phyloP scores from a whole-genome alignment of 78 protist genomes.

The Capsaspora owczarzaki region DNA sequence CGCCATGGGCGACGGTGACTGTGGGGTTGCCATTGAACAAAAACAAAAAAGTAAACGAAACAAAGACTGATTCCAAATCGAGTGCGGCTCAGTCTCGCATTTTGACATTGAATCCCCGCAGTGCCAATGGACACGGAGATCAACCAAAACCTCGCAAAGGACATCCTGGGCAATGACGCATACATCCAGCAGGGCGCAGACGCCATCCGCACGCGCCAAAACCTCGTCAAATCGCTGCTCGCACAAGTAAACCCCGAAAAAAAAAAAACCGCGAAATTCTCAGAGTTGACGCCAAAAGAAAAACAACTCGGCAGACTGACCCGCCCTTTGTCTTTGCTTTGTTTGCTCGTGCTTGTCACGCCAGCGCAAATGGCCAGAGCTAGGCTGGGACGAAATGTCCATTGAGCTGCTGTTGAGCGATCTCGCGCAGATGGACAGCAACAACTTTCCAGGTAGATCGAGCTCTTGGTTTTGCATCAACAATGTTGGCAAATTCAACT shows the following conservation, averaged over 20 bases:
- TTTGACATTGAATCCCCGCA: too few relatives aligned
- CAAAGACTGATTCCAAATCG: too few relatives aligned
- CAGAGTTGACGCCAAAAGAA: too few relatives aligned
- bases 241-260: slow-evolving; percentile 21
- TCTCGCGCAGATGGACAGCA: slow-evolving; percentile 79
- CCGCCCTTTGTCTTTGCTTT: background rate
- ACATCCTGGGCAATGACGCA: too few relatives aligned
- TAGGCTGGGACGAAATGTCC: slow-evolving; percentile 67
- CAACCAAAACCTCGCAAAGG: too few relatives aligned
- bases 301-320: too few relatives aligned
- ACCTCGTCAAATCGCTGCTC: slow-evolving; percentile 18
- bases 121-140: too few relatives aligned
- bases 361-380: slow-evolving; percentile 72
- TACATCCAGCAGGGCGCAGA: slow-evolving; percentile 59
- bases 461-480: background rate
- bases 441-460: slow-evolving; percentile 50
- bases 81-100: too few relatives aligned
- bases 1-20: too few relatives aligned
- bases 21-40: too few relatives aligned
- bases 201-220: slow-evolving; percentile 31
- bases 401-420: slow-evolving; percentile 56
- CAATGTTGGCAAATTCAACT: background rate
- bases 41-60: too few relatives aligned
- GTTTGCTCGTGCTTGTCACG: background rate
- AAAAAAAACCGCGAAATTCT: too few relatives aligned